Base-by-base conservation (phyloP, 2,329 filamentous ascomycete genomes). In the Scleromitrula shiraiana region DNA sequence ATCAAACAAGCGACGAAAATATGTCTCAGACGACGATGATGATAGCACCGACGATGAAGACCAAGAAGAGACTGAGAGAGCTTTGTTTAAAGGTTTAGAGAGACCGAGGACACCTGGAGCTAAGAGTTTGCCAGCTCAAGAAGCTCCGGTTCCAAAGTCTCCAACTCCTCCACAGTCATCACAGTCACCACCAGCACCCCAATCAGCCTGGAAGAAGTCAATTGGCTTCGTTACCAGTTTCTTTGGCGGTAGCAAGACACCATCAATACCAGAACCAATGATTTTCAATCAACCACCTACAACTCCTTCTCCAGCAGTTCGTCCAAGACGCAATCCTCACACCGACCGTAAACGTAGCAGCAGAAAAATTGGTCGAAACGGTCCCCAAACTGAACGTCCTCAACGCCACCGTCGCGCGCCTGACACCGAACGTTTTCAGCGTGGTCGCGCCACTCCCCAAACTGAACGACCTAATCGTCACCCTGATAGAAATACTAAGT, bases 301-400 rank as follows among this genome's bases (percentile, higher is more conserved):
- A 8, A 14, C 30, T 23, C 17, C 42, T 29, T 24, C 44, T 26
- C n/a, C 36, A 15, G 36, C 32, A n/a, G 19, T 19, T 27, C 36
- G 37, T 1, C 37, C 30, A 15, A 46, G 36, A 12, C 27, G 24
- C 14, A 24, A 24, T 22, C 29, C 49, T 3, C 26, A 49, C 29
- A 42, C 38, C 9, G 49, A 51, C 14, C 49, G 49, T 12, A 48
- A 48, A 19, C 38, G 44, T 24, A 40, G n/a, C 5, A 19, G 6
- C 4, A 17, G 39, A 22, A 38, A 43, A 33, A 29, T 26, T 7
- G 36, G 44, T 15, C 44, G 44, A 4, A 19, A n/a, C n/a, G 36
- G 22, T 24, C 23, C 39, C 8, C 32, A 43, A 41, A 40, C 49
- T 5, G 44, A 43, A 26, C 44, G 45, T 15, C 49, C 23, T 20